phyloP scores from a whole-genome alignment of 805 yeast genomes.

The Cyberlindnera americana region DNA sequence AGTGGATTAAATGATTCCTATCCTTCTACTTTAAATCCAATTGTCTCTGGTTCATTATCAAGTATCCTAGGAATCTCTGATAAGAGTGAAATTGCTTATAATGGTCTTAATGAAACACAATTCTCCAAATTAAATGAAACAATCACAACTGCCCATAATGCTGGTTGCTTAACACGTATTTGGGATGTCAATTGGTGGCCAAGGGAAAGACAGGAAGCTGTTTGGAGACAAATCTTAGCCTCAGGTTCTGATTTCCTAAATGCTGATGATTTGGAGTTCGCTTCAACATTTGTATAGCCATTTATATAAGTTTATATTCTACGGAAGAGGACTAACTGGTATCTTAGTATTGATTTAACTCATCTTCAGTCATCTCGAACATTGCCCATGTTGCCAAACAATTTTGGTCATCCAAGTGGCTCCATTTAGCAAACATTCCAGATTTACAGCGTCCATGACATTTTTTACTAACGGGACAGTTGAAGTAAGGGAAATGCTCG shows the following conservation, averaged over 20 bases:
- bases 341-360: slow-evolving; percentile 23
- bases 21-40: slow-evolving; percentile 30
- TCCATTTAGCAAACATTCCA: slow-evolving; percentile 53
- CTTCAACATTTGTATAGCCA: slow-evolving; percentile 14
- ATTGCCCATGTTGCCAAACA: slow-evolving; percentile 72
- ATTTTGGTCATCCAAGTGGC: slow-evolving; percentile 58
- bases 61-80: slow-evolving; percentile 15
- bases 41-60: slow-evolving; percentile 46
- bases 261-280: slow-evolving; percentile 56
- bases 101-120: slow-evolving; percentile 38
- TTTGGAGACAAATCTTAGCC: slow-evolving; percentile 48
- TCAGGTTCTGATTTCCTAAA: slow-evolving; percentile 59
- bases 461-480: slow-evolving; percentile 63
- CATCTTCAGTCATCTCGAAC: slow-evolving; percentile 35
- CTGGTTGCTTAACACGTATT: slow-evolving; percentile 54
- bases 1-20: slow-evolving; percentile 20
- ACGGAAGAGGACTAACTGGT: too few relatives aligned
- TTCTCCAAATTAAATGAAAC: slow-evolving; percentile 28
- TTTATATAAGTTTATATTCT: too few relatives aligned
- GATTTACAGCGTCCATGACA: slow-evolving; percentile 46
- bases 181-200: slow-evolving; percentile 84
- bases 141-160: slow-evolving; percentile 42
- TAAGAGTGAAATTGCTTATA: slow-evolving; percentile 10
- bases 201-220: slow-evolving; percentile 36
- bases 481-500: slow-evolving; percentile 66